Conservation (phyloP, 495 filamentous ascomycete species). For the Cryomyces antarcticus region DNA sequence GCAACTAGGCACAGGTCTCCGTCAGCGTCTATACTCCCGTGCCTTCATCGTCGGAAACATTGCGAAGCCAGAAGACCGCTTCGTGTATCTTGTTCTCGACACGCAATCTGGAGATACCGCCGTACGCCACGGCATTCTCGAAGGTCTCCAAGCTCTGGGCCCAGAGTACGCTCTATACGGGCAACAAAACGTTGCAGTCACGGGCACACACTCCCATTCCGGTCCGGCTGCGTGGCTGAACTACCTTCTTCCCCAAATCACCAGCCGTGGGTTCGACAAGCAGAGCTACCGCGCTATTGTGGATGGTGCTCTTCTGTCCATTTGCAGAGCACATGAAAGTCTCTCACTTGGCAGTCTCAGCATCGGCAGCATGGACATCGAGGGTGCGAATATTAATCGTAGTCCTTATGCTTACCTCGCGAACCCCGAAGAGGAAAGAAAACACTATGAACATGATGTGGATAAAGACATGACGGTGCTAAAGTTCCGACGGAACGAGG, state of each 20-base stretch:
- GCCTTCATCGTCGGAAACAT: constrained; percentile 73
- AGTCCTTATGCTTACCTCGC: constrained; percentile 81
- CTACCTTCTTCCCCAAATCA: constrained; percentile 87
- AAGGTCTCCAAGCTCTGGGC: constrained; percentile 46
- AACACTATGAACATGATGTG: constrained; percentile 50
- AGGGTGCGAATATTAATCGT: constrained; percentile 75
- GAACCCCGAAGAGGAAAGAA: constrained; percentile 65
- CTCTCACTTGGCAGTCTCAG: constrained; percentile 51
- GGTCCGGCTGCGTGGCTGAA: constrained; percentile 91
- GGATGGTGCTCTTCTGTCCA: constrained; percentile 63
- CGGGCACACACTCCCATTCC: constrained; percentile 84
- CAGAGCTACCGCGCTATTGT: constrained; percentile 84
- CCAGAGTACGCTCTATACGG: constrained; percentile 52
- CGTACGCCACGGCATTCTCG: constrained; percentile 63
- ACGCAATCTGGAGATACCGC: constrained; percentile 83
- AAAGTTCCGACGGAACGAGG: constrained; percentile 51
- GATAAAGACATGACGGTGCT: constrained; percentile 77
- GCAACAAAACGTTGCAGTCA: constrained; percentile 72
- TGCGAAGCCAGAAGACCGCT: constrained; percentile 43
- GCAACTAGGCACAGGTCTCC: constrained; percentile 71
- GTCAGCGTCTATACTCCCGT: constrained; percentile 75
- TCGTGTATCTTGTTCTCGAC: constrained; percentile 78
- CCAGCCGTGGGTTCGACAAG: constrained; percentile 69
- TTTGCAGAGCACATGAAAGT: constrained; percentile 60
- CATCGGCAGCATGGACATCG: constrained; percentile 51